A percentile compares a stretch with the other conserved stretches of the same genome.
These are phyloP conservation scores for Pythium dissimile DNA, from an alignment of 352 stramenopile genomes.

Conservation along the genomic window DNA sequence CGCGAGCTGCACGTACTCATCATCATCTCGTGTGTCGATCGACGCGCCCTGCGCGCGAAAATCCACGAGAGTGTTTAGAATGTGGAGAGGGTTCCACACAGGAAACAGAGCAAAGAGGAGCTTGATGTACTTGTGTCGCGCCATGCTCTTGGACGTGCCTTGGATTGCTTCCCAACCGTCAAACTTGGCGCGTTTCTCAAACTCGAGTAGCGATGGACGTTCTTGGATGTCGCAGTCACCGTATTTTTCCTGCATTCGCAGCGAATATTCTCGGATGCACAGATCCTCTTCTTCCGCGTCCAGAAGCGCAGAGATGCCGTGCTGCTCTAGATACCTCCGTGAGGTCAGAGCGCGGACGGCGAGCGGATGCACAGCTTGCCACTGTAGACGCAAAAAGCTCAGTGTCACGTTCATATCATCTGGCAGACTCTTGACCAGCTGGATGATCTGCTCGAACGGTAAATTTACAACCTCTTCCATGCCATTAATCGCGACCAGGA, in stretches of 20 bases:
- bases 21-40: conserved; percentile 20
- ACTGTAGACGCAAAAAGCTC: conserved; percentile 57
- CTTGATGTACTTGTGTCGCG: conserved; percentile 79
- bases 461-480: conserved; percentile 45
- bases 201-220: conserved; percentile 59
- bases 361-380: conserved; percentile 51
- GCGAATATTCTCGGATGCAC: conserved; percentile 68
- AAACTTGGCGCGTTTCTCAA: conserved; percentile 73
- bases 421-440: conserved; percentile 52
- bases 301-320: conserved; percentile 41
- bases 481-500: conserved; percentile 71
- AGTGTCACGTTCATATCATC: conserved; percentile 41
- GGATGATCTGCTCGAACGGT: conserved; percentile 72
- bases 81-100: conserved; percentile 55
- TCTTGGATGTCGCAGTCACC: conserved; percentile 61
- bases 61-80: conserved; percentile 45
- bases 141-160: conserved; percentile 33
- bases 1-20: conserved; percentile 12
- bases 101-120: conserved; percentile 71
- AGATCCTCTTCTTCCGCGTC: conserved; percentile 54
- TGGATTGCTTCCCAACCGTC: conserved; percentile 69
- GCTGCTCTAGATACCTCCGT: conserved; percentile 38
- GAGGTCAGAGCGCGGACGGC: conserved; percentile 46
- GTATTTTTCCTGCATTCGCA: conserved; percentile 73
- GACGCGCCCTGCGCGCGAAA: conserved; percentile 25